Conservation (phyloP, 495 filamentous ascomycete species). For the Parathielavia hyrcaniae region DNA sequence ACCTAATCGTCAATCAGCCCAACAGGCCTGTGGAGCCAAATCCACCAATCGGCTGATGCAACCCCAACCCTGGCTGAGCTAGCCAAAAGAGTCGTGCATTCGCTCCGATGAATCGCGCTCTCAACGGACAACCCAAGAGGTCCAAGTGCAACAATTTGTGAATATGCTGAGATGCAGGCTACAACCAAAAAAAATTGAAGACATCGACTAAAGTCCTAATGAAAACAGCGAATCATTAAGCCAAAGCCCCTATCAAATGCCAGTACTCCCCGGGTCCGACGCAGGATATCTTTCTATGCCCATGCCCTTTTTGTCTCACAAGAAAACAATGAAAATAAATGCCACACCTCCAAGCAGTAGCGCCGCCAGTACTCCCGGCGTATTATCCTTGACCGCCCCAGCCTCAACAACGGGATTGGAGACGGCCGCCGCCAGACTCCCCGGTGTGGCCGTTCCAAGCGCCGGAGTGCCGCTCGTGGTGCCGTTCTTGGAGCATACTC, state of each 20-base stretch:
- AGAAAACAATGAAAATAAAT: conserved; percentile 9
- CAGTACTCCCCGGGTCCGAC: not conserved
- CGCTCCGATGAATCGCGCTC: no score
- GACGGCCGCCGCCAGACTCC: not conserved
- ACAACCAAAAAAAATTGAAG: not conserved
- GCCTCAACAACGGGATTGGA: not conserved
- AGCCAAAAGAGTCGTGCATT: not conserved
- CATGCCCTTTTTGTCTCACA: conserved; percentile 11
- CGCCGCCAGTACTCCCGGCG: not conserved
- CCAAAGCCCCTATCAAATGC: conserved; percentile 2
- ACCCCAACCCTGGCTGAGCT: no score
- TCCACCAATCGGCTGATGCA: no score
- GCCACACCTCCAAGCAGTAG: not conserved
- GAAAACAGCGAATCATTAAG: not conserved
- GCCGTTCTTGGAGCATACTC: not conserved
- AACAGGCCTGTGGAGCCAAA: no score
- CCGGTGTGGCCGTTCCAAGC: not conserved
- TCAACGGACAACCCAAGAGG: no score
- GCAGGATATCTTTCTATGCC: not conserved
- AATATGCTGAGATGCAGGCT: not conserved
- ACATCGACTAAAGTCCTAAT: not conserved
- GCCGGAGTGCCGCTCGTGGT: not conserved
- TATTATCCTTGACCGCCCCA: not conserved
- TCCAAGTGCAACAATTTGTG: not conserved
- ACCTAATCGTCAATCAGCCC: no score